phyloP scores from a whole-genome alignment of 805 yeast genomes.

The Candida endomychidarum region DNA sequence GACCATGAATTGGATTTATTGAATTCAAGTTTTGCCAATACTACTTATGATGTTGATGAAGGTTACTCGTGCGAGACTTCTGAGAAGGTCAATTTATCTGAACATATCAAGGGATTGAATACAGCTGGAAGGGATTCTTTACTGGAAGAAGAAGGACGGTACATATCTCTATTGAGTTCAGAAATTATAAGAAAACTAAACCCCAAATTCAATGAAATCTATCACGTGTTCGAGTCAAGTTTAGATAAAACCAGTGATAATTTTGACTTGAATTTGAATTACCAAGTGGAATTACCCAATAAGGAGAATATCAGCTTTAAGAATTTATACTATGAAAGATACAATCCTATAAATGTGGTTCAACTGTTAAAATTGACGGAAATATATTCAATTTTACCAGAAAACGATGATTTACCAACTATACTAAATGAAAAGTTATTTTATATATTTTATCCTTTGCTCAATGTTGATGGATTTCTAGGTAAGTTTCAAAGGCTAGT shows the following conservation, averaged over 20 bases:
- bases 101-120: too few relatives aligned
- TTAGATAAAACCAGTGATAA: neutral
- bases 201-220: neutral
- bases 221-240: neutral
- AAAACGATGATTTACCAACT: neutral
- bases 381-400: constrained; percentile 1
- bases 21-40: constrained; percentile 8
- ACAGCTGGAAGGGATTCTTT: too few relatives aligned
- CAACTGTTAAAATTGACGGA: neutral
- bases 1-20: constrained; percentile 5
- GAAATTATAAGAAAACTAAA: neutral
- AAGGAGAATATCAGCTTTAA: neutral
- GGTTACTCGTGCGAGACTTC: constrained; percentile 5
- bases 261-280: neutral
- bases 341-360: neutral
- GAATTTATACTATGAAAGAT: constrained; percentile 2
- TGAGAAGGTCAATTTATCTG: constrained; percentile 1
- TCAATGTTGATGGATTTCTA: neutral
- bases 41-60: neutral
- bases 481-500: neutral
- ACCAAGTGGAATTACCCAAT: constrained; percentile 1
- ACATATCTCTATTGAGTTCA: constrained; percentile 4
- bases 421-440: neutral
- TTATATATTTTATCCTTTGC: constrained; percentile 5
- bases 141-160: too few relatives aligned